A percentile compares a stretch with the other conserved stretches of the same genome.
Evolutionary conservation across 148 eudicot genomes (phyloP).

Genomic region (Vaccinium darrowii): DNA sequence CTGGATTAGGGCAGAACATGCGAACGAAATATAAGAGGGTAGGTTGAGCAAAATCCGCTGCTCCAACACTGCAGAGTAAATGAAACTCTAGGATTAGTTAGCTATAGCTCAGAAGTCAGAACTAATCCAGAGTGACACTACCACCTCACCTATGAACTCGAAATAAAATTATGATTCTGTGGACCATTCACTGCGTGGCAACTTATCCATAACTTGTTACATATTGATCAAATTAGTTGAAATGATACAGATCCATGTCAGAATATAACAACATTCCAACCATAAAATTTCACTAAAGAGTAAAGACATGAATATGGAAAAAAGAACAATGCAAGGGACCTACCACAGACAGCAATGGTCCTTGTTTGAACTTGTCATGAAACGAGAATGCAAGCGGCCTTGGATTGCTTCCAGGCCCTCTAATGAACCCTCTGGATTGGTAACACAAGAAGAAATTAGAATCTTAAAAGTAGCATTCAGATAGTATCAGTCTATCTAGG

Average conservation of each 20-base stretch:
- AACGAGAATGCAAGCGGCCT: constrained; percentile 80
- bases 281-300: background rate
- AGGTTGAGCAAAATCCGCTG: constrained; percentile 89
- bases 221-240: background rate
- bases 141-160: background rate
- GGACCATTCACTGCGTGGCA: background rate
- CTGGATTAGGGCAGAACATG: constrained; percentile 21
- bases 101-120: background rate
- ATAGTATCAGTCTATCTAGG: background rate
- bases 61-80: constrained; percentile 74
- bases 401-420: constrained; percentile 89
- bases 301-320: background rate
- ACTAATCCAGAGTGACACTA: background rate
- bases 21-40: constrained; percentile 83
- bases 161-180: background rate
- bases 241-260: background rate
- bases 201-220: background rate
- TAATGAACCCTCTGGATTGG: constrained; percentile 77
- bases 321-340: constrained; percentile 14
- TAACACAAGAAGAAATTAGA: constrained; percentile 12
- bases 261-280: background rate
- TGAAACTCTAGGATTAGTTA: background rate
- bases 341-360: constrained; percentile 95
- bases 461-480: constrained; percentile 9
- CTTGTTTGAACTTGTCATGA: constrained; percentile 87